Conservation (phyloP, 164 flowering plant species). For the Aristolochia contorta region DNA sequence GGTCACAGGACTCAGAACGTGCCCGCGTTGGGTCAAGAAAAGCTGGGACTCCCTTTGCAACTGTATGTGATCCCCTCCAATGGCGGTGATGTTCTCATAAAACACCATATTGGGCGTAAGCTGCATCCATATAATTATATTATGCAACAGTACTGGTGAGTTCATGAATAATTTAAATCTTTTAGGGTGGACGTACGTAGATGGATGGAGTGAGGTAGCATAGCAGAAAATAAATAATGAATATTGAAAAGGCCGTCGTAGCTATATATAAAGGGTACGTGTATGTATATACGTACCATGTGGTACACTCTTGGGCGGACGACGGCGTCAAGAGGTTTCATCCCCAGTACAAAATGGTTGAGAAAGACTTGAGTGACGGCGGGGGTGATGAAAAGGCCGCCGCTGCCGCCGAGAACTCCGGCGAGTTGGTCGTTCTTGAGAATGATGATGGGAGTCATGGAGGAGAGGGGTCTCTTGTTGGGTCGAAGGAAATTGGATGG, state of each 20-base stretch:
- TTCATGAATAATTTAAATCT: too few relatives aligned
- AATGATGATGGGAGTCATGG: constrained; percentile 81
- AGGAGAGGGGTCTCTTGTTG: constrained; percentile 81
- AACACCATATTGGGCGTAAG: constrained; percentile 66
- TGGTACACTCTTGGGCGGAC: constrained; percentile 75
- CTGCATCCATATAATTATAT: constrained; percentile 32
- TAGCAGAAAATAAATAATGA: too few relatives aligned
- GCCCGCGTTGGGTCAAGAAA: constrained; percentile 63
- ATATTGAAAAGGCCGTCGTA: too few relatives aligned
- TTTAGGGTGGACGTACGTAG: too few relatives aligned
- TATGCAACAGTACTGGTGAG: too few relatives aligned
- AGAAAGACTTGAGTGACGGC: constrained; percentile 75
- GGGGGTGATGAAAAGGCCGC: constrained; percentile 63
- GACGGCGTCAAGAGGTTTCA: constrained; percentile 75
- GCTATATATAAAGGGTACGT: too few relatives aligned
- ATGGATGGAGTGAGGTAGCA: too few relatives aligned
- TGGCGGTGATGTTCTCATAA: constrained; percentile 73
- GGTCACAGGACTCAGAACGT: constrained; percentile 35
- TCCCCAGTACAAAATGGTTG: constrained; percentile 55
- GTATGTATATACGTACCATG: constrained; percentile 29
- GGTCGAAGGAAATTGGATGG: constrained; percentile 77
- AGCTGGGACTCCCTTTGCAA: constrained; percentile 34
- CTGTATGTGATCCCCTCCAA: constrained; percentile 74
- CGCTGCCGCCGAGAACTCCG: constrained; percentile 87
- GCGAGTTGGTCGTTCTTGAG: constrained; percentile 65